phyloP scores from a whole-genome alignment of 768 basidiomycete genomes.

The Nidula microcarpa region DNA sequence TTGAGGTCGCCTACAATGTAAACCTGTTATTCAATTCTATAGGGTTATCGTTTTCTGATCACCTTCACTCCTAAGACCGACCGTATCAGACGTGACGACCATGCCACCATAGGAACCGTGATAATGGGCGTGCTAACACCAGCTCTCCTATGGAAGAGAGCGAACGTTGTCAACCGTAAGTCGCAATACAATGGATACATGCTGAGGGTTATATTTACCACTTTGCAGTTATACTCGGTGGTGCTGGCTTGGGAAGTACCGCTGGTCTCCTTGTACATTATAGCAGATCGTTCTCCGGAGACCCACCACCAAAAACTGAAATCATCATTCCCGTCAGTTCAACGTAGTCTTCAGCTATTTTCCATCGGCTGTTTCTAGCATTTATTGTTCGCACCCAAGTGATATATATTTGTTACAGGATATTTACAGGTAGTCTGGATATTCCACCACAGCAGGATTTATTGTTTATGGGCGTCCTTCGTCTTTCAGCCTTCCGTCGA shows the following conservation, averaged over 20 bases:
- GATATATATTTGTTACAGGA: neutral
- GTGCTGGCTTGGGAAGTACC: slow-evolving; percentile 63
- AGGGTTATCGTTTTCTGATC: neutral
- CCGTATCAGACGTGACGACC: slow-evolving; percentile 64
- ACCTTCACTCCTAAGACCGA: slow-evolving; percentile 35
- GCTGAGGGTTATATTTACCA: too few species aligned
- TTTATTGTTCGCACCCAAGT: neutral
- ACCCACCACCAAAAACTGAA: slow-evolving; percentile 29
- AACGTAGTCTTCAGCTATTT: neutral
- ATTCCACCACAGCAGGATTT: neutral
- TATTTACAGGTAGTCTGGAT: neutral
- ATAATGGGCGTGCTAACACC: slow-evolving; percentile 63
- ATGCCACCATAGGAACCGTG: slow-evolving; percentile 70
- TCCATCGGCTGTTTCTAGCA: neutral
- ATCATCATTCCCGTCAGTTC: neutral
- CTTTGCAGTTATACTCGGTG: slow-evolving; percentile 62
- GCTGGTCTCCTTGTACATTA: slow-evolving; percentile 60
- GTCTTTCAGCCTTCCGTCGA: slow-evolving; percentile 69
- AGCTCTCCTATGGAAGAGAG: slow-evolving; percentile 71
- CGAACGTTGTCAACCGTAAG: slow-evolving; percentile 57
- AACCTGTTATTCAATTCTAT: slow-evolving; percentile 5
- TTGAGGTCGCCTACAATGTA: slow-evolving; percentile 60
- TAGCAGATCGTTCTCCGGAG: slow-evolving; percentile 48
- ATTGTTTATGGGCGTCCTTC: slow-evolving; percentile 27
- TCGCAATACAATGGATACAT: neutral